Percentiles rank a stretch among this genome's conserved stretches.
Conservation (phyloP, 352 stramenopile genomes). For the Globisporangium alternatum region DNA sequence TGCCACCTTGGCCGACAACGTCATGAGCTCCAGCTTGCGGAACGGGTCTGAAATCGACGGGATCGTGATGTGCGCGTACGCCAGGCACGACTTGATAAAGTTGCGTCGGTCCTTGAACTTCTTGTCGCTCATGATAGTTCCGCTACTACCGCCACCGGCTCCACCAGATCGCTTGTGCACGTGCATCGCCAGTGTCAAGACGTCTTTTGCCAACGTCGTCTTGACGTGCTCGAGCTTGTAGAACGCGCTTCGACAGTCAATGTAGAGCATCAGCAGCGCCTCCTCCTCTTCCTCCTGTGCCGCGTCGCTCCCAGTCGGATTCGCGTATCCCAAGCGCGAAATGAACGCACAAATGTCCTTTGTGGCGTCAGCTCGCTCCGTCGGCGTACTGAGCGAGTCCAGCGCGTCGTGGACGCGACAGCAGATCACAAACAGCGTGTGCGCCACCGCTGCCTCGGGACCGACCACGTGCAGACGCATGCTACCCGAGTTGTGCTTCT, state of each 20-base stretch:
- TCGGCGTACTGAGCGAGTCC: slow-evolving; percentile 66
- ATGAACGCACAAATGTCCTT: slow-evolving; percentile 85
- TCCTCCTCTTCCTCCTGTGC: slow-evolving; percentile 70
- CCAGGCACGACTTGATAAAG: slow-evolving; percentile 89
- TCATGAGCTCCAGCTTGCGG: slow-evolving; percentile 63
- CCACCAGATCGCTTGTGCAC: slow-evolving; percentile 28
- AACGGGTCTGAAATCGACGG: slow-evolving; percentile 60
- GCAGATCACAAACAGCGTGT: slow-evolving; percentile 85
- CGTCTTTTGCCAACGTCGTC: slow-evolving; percentile 45
- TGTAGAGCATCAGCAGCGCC: slow-evolving; percentile 83
- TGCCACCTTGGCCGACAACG: slow-evolving; percentile 61
- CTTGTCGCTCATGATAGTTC: slow-evolving; percentile 14
- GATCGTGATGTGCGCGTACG: slow-evolving; percentile 89
- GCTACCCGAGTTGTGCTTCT: slow-evolving; percentile 22
- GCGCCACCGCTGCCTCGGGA: slow-evolving; percentile 70
- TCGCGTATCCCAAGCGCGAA: slow-evolving; percentile 45
- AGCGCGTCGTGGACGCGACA: slow-evolving; percentile 83
- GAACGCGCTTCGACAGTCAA: slow-evolving; percentile 83
- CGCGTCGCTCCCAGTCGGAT: slow-evolving; percentile 5
- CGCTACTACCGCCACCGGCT: not conserved
- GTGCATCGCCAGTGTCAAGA: slow-evolving; percentile 62
- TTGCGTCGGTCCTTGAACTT: slow-evolving; percentile 35
- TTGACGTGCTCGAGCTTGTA: slow-evolving; percentile 86
- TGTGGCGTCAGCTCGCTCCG: slow-evolving; percentile 53
- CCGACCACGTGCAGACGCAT: slow-evolving; percentile 68